Conservation (phyloP, 768 basidiomycete species). For the Serpula lacrymans region DNA sequence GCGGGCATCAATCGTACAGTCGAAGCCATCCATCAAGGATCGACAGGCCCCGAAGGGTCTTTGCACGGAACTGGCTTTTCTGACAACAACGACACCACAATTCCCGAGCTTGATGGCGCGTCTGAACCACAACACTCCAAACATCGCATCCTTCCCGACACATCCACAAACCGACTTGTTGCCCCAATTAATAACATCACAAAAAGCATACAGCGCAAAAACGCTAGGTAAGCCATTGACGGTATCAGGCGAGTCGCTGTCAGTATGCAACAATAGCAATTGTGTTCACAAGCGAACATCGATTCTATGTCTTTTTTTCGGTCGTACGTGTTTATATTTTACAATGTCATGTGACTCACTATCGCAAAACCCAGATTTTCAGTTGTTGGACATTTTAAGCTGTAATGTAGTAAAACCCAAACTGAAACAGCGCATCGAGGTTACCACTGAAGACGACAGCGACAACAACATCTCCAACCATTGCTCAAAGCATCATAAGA, state of each 20-base stretch:
- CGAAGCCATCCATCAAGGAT: not conserved
- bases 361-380: constrained; percentile 12
- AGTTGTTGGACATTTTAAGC: constrained; percentile 4
- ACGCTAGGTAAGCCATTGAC: constrained; percentile 5
- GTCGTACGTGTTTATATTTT: constrained; percentile 2
- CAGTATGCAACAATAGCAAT: not conserved
- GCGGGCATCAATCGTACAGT: not conserved
- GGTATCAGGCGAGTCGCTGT: not conserved
- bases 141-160: not conserved
- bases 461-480: too few species aligned
- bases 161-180: constrained; percentile 1
- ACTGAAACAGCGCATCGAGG: too few species aligned
- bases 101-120: too few species aligned
- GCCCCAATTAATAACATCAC: not conserved
- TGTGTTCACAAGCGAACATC: not conserved
- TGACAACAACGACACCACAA: not conserved
- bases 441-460: too few species aligned
- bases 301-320: not conserved
- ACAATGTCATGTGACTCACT: not conserved
- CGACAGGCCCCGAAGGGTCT: too few species aligned
- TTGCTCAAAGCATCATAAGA: too few species aligned
- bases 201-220: not conserved
- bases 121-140: not conserved
- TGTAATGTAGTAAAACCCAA: too few species aligned
- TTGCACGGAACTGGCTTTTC: not conserved